These are phyloP conservation scores for Trichophyton benhamiae DNA, from an alignment of 2,329 filamentous ascomycete genomes.

Conservation along the genomic window DNA sequence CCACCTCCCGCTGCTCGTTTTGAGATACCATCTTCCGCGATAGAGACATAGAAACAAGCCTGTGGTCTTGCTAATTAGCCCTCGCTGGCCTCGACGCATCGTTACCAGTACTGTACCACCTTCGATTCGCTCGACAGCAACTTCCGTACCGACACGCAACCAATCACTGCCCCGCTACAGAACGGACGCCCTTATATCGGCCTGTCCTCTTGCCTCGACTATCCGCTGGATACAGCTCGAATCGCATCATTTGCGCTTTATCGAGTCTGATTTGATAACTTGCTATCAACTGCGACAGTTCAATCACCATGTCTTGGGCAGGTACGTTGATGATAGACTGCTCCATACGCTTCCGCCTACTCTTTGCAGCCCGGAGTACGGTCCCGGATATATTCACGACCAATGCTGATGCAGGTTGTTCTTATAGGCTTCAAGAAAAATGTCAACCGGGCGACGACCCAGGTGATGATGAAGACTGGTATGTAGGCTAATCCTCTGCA, in stretches of 20 bases:
- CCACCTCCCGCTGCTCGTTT: background rate
- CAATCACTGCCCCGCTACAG: background rate
- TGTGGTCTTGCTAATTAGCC: background rate
- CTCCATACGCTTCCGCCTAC: background rate
- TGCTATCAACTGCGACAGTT: background rate
- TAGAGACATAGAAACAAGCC: background rate
- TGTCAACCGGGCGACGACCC: slow-evolving; percentile 96
- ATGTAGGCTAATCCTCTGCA: slow-evolving; percentile 9
- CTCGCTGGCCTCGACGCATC: background rate
- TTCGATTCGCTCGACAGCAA: background rate
- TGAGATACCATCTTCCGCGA: background rate
- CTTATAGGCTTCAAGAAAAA: slow-evolving; percentile 77
- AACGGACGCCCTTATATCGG: background rate
- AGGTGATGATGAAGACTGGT: slow-evolving; percentile 99
- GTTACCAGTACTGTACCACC: background rate
- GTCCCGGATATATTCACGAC: background rate
- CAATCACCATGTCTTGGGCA: slow-evolving; percentile 14
- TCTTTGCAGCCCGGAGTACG: background rate
- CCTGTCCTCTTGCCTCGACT: background rate
- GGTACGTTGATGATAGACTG: slow-evolving; percentile 9
- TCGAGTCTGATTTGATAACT: background rate
- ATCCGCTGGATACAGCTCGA: background rate
- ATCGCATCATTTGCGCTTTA: background rate
- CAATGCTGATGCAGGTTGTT: background rate
- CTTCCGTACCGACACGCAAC: background rate